Evolutionary conservation across 495 filamentous ascomycete genomes (phyloP), one percentile per base, ranked within the genome.

Genomic region (Hyaloscypha finlandica): DNA sequence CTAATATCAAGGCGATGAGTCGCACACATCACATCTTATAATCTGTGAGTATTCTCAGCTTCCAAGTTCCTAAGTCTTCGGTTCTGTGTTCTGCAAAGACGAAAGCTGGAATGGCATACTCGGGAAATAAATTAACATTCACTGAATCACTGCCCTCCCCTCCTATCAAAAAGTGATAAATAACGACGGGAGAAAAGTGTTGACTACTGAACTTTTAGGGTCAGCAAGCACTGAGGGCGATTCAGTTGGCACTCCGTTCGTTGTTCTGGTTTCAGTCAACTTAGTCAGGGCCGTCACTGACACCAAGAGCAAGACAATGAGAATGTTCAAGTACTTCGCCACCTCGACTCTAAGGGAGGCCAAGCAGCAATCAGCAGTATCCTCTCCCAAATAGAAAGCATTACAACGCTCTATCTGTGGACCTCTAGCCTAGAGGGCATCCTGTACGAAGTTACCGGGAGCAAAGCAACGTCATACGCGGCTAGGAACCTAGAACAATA

Each of bases 301-400:
- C n/a, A 31, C 8, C 31, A 31, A 35, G 16, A 39, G 29, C 20
- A 60, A 60, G 33, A 39, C 33, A 16, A 60, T 60, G 57, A 33
- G 20, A 35, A 60, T 31, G 11, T 60, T 32, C 32, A 22, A 60
- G n/a, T 60, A 31, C 20, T 14, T 16, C 29, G 33, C 33, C 25
- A 5, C 6, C 20, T 39, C 57, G 16, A 39, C 30, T 35, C 57
- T n/a, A 16, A 31, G 14, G 57, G 37, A 4, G 16, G 6, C 6
- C 29, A 9, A 11, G 9, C 29, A n/a, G 22, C 29, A n/a, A 39
- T 60, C 57, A 33, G 22, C 29, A 14, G 22, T 3, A 60, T 60
- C 20, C 57, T 60, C 30, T 12, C n/a, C 6, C 57, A 60, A 12
- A 60, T 37, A 31, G 22, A 60, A 60, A 35, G 30, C 20, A 37